Evolutionary conservation across 2,329 filamentous ascomycete genomes (phyloP).

Genomic region (Diplodia intermedia): DNA sequence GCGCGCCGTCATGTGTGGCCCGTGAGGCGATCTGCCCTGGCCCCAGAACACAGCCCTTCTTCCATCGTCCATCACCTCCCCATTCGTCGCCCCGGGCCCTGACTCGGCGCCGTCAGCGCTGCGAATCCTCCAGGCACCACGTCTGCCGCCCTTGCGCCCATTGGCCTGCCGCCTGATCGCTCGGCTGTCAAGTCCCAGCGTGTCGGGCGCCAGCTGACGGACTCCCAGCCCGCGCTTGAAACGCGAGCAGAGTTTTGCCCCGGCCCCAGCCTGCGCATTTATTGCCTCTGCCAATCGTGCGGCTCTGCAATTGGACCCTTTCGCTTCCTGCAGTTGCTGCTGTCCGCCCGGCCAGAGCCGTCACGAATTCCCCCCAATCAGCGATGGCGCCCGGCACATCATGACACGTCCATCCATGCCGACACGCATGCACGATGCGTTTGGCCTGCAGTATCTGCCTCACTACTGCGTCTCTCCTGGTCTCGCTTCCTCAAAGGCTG

Average conservation of each 20-base stretch:
- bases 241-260: slow-evolving; percentile 3
- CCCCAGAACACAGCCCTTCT: slow-evolving; percentile 2
- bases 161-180: background rate
- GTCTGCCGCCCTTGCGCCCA: background rate
- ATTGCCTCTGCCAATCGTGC: slow-evolving; percentile 13
- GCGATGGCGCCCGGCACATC: background rate
- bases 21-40: background rate
- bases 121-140: background rate
- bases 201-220: background rate
- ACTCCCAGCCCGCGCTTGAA: background rate
- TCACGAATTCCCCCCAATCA: background rate
- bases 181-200: background rate
- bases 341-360: background rate
- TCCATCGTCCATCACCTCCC: slow-evolving; percentile 6
- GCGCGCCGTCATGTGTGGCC: background rate
- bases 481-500: background rate
- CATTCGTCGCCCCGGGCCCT: background rate
- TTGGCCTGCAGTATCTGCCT: slow-evolving; percentile 9
- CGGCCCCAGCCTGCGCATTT: background rate
- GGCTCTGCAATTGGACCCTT: slow-evolving; percentile 17
- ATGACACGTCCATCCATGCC: slow-evolving; percentile 9
- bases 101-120: background rate
- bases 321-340: background rate
- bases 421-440: slow-evolving; percentile 5
- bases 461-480: no score